Evolutionary conservation across 1,284 basidiomycete genomes (phyloP).

Genomic region (Pseudomicrostroma phylloplanum): DNA sequence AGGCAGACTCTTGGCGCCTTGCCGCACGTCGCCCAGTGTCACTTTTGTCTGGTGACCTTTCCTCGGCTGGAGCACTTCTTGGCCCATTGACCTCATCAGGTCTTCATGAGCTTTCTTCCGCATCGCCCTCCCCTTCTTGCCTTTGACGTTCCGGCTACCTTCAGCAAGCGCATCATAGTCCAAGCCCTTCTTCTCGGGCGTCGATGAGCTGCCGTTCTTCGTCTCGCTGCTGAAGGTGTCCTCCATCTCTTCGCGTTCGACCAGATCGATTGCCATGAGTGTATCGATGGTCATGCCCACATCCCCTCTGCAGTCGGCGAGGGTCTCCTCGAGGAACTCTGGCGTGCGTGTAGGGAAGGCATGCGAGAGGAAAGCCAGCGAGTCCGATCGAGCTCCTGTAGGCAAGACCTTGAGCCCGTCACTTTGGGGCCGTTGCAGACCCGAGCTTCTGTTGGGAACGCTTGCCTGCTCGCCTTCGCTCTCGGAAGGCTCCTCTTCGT

Average conservation of each 20-base stretch:
- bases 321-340: slow-evolving; percentile 26
- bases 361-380: slow-evolving; percentile 28
- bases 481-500: neutral
- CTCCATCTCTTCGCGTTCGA: slow-evolving; percentile 26
- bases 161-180: slow-evolving; percentile 29
- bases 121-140: slow-evolving; percentile 28
- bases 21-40: slow-evolving; percentile 38
- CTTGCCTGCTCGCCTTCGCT: neutral
- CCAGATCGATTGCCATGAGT: slow-evolving; percentile 32
- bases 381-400: slow-evolving; percentile 8
- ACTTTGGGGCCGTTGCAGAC: neutral
- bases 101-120: slow-evolving; percentile 22
- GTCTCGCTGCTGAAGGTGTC: neutral
- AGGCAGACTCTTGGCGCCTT: slow-evolving; percentile 14
- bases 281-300: slow-evolving; percentile 34
- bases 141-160: slow-evolving; percentile 15
- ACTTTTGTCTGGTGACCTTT: slow-evolving; percentile 18
- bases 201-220: neutral
- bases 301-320: slow-evolving; percentile 24
- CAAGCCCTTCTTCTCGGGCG: slow-evolving; percentile 15
- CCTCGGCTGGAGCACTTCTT: neutral
- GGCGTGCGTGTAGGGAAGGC: slow-evolving; percentile 29
- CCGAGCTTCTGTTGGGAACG: neutral
- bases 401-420: too few species aligned
- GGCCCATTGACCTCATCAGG: slow-evolving; percentile 6